phyloP scores from a whole-genome alignment of 2,329 filamentous ascomycete genomes.

The Gliomastix tumulicola region DNA sequence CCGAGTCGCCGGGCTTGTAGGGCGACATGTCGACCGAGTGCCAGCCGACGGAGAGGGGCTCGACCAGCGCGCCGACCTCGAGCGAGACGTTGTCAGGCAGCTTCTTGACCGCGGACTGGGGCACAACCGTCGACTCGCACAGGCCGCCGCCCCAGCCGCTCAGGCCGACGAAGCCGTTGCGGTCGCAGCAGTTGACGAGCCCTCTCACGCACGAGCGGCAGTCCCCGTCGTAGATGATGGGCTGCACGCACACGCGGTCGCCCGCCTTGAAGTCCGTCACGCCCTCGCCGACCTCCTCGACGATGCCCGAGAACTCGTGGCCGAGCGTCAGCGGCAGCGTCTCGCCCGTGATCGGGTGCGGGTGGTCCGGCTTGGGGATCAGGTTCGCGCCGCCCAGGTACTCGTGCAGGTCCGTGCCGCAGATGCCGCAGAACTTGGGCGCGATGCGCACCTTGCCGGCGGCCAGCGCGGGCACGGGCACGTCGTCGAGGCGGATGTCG shows the following conservation, averaged over 20 bases:
- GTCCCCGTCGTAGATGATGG: conserved; percentile 48
- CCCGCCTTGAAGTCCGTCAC: conserved; percentile 41
- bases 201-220: conserved; percentile 48
- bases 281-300: conserved; percentile 48
- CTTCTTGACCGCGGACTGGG: conserved; percentile 36
- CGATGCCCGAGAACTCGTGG: conserved; percentile 57
- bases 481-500: conserved; percentile 46
- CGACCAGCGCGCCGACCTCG: conserved; percentile 45
- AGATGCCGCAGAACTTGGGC: conserved; percentile 40
- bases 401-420: conserved; percentile 27
- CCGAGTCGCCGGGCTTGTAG: conserved; percentile 29
- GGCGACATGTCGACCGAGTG: conserved; percentile 36
- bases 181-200: conserved; percentile 51
- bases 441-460: conserved; percentile 39
- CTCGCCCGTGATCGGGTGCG: conserved; percentile 52
- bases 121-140: conserved; percentile 45
- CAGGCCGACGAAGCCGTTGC: conserved; percentile 22
- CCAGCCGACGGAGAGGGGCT: conserved; percentile 41
- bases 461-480: conserved; percentile 36
- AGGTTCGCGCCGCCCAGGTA: conserved; percentile 23
- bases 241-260: conserved; percentile 52
- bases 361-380: conserved; percentile 33
- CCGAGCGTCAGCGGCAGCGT: conserved; percentile 53
- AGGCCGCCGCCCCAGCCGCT: conserved; percentile 45
- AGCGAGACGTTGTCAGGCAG: conserved; percentile 41